Evolutionary conservation across 176 grass and related monocot species (phyloP).

Genomic region (Oryza coarctata): DNA sequence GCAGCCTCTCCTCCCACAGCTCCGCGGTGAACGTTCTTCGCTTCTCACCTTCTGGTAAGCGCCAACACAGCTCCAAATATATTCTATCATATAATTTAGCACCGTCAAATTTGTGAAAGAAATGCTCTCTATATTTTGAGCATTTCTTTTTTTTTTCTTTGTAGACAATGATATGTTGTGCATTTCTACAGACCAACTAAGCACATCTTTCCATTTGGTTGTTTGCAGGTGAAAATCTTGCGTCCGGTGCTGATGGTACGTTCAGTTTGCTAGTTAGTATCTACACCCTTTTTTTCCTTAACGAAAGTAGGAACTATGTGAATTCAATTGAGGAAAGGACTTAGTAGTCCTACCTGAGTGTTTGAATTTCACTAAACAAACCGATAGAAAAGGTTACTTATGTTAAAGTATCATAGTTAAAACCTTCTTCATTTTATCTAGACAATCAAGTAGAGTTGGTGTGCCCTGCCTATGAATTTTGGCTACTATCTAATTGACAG

Average conservation of each 20-base stretch:
- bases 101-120: neutral
- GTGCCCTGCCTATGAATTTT: neutral
- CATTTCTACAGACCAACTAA: neutral
- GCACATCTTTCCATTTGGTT: neutral
- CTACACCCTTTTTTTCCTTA: neutral
- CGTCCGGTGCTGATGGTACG: slow-evolving; percentile 90
- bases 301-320: neutral
- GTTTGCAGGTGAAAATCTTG: slow-evolving; percentile 71
- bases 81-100: neutral
- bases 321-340: neutral
- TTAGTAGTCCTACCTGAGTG: neutral
- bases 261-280: neutral
- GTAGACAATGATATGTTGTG: neutral
- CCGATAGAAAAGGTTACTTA: neutral
- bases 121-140: neutral
- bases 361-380: slow-evolving; percentile 13
- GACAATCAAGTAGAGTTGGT: neutral
- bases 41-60: slow-evolving; percentile 87
- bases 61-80: neutral
- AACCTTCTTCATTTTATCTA: neutral
- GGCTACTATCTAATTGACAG: slow-evolving; percentile 29
- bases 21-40: slow-evolving; percentile 85
- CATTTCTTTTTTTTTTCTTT: neutral
- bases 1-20: slow-evolving; percentile 69
- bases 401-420: neutral